Base-by-base conservation (phyloP, 2,329 filamentous ascomycete species). In the Cladosporium sp. region DNA sequence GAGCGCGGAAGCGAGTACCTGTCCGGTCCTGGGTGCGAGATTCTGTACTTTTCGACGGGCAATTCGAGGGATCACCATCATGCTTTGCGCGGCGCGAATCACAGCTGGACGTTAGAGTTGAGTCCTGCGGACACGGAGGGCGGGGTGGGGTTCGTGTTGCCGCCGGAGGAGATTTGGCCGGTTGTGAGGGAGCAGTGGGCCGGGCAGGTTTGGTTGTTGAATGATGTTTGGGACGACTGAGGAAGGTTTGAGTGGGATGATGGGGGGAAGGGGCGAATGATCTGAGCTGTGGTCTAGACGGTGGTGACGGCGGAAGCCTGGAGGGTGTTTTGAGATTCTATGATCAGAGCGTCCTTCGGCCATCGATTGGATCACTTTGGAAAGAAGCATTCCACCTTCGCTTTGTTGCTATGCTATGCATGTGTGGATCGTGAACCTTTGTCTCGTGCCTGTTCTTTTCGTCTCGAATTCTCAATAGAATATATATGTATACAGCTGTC, bases 41-140 rank as follows among this genome's bases (percentile, higher is more conserved):
- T 83, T 28, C 83, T 87, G 62, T 87, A 87, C 70, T 76, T 81
- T 61, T 80, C 83, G 2, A 74, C 74, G 12, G 78, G 78, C 9
- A 71, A 69, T 45, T 74, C 72, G 20, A 70, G 76, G 3, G 78
- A 80, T 60, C 80, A 78, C 45, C 72, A 74, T 0, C 69, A 70
- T 54, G 75, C 77, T 58, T 67, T 73, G 4, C 71, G 71, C 0
- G 71, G 72, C 49, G 70, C 78, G 9, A 72, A 73, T 17, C 78
- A 73, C 60, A 73, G 71, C 17, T 80, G 79, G 64, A 78, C 78
- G 1, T 74, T 78, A 17, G 79, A 82, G 70, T 62, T 81, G 59
- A 71, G 78, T 39, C 52, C 52, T 17, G 28, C 52, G 32, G 52
- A 35, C 56, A 78, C 81, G 63, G 78, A 74, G 13, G 79, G 79